Evolutionary conservation across 2,329 filamentous ascomycete genomes (phyloP).

Genomic region (Clathrospora elynae): DNA sequence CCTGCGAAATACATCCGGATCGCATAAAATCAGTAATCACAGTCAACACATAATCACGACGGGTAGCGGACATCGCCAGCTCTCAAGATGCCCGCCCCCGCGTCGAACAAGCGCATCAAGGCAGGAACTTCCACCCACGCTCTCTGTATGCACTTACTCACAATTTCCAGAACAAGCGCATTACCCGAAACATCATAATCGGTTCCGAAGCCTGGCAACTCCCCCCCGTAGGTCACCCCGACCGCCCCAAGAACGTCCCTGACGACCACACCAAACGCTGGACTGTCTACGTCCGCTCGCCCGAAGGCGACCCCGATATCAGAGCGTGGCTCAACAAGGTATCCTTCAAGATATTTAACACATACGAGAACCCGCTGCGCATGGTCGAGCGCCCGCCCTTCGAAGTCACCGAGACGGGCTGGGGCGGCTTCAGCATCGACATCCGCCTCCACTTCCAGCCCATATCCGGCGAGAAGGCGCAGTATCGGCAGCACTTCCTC

Average conservation of each 20-base stretch:
- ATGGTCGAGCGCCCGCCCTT: slow-evolving; percentile 77
- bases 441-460: slow-evolving; percentile 92
- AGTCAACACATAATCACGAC: too few species aligned
- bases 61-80: too few species aligned
- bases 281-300: slow-evolving; percentile 89
- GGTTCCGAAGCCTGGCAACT: slow-evolving; percentile 60
- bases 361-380: slow-evolving; percentile 87
- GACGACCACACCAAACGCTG: slow-evolving; percentile 95
- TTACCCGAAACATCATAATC: slow-evolving; percentile 53
- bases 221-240: slow-evolving; percentile 71
- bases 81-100: slow-evolving; percentile 57
- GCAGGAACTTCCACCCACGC: slow-evolving; percentile 18
- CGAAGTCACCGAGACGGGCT: slow-evolving; percentile 87
- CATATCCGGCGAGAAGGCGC: slow-evolving; percentile 87
- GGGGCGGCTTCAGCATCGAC: slow-evolving; percentile 97
- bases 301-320: slow-evolving; percentile 83
- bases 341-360: slow-evolving; percentile 97
- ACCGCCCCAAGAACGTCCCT: slow-evolving; percentile 70
- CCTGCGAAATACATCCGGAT: not conserved
- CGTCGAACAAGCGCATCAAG: slow-evolving; percentile 60
- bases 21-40: too few species aligned
- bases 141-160: slow-evolving; percentile 19
- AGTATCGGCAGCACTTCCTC: slow-evolving; percentile 92
- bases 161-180: slow-evolving; percentile 46
- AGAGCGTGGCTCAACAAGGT: slow-evolving; percentile 96